Base-by-base conservation (phyloP, 1,139 yeast species). In the Schwanniomyces etchellsii region DNA sequence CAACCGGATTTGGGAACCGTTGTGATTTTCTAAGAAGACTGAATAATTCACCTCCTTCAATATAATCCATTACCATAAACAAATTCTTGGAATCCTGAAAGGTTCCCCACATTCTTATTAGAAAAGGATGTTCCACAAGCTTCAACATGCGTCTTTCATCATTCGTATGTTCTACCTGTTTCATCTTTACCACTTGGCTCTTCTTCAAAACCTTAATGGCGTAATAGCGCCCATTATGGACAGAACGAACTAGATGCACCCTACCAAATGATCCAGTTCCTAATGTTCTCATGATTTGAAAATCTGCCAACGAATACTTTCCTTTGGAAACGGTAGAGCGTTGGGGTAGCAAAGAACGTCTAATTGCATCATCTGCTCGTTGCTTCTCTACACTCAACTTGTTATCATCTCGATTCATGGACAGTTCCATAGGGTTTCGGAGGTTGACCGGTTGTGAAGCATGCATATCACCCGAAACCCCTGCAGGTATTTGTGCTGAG, bases 181-280 rank as follows among this genome's bases (percentile, higher is more conserved):
- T 74, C 67, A 75, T 74, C 44, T 68, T 72, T 20, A 74, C 76
- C 35, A 74, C 80, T 49, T 74, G 74, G 22, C 69, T 68, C 44
- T 74, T 74, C 44, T 74, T 67, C 48, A 74, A 61, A 9, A 72
- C 77, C 46, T 74, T 74, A 58, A 74, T 73, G 27, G 80, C 80
- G 44, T 74, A 74, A 44, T 65, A 74, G 32, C 80, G 55, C 3
- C 78, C 79, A 43, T 74, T 74, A 48, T 74, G 81, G 12, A 72
- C 74, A 1, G 76, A 69, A 30, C 78, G 53, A 11, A 73, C 79
- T 38, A 74, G 53, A 50, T 74, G 80, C 27, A 74, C 81, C 37
- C 81, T 51, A n/a, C 81, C 81, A 50, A 74, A 74, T 2, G 77
- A 71, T 2, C 81, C 81, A 1, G 81, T 74, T 2, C 81, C 81